phyloP scores from a whole-genome alignment of 2,329 filamentous ascomycete genomes.

The Ramularia endophylla region DNA sequence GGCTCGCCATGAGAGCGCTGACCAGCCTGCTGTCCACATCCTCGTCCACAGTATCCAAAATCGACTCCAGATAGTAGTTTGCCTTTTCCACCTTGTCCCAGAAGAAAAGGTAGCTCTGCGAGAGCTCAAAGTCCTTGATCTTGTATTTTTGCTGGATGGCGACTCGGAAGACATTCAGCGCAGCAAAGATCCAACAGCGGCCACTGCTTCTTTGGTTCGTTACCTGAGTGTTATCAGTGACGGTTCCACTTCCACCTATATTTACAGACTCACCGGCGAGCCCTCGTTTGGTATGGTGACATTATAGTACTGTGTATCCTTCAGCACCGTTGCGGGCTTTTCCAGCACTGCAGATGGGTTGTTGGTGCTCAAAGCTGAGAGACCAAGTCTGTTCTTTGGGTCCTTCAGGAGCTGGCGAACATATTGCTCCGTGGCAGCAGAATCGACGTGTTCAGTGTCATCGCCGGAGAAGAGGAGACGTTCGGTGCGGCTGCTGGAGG shows the following conservation, averaged over 20 bases:
- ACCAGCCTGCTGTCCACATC: slow-evolving; percentile 68
- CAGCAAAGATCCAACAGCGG: slow-evolving; percentile 86
- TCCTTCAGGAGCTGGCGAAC: slow-evolving; percentile 31
- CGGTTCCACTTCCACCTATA: not conserved
- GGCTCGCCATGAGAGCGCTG: slow-evolving; percentile 60
- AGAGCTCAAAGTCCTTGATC: slow-evolving; percentile 75
- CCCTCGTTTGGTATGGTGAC: slow-evolving; percentile 77
- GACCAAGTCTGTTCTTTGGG: slow-evolving; percentile 60
- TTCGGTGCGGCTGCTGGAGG: slow-evolving; percentile 5
- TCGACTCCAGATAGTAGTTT: slow-evolving; percentile 82
- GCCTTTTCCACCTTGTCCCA: slow-evolving; percentile 92
- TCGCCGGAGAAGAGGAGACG: slow-evolving; percentile 17
- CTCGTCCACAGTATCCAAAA: slow-evolving; percentile 66
- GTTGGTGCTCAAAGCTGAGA: slow-evolving; percentile 64
- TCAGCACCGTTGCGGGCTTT: slow-evolving; percentile 56
- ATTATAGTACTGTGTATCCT: slow-evolving; percentile 77
- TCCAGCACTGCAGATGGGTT: slow-evolving; percentile 61
- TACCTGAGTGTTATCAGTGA: slow-evolving; percentile 39
- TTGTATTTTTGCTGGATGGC: slow-evolving; percentile 79
- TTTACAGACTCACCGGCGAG: slow-evolving; percentile 43
- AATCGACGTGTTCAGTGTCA: slow-evolving; percentile 25
- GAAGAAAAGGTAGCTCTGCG: slow-evolving; percentile 78
- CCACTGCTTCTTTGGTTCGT: slow-evolving; percentile 79
- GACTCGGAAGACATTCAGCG: slow-evolving; percentile 88
- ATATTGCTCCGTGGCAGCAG: slow-evolving; percentile 26